Evolutionary conservation across 768 basidiomycete genomes (phyloP).

Genomic region (Suillus fuscotomentosus): DNA sequence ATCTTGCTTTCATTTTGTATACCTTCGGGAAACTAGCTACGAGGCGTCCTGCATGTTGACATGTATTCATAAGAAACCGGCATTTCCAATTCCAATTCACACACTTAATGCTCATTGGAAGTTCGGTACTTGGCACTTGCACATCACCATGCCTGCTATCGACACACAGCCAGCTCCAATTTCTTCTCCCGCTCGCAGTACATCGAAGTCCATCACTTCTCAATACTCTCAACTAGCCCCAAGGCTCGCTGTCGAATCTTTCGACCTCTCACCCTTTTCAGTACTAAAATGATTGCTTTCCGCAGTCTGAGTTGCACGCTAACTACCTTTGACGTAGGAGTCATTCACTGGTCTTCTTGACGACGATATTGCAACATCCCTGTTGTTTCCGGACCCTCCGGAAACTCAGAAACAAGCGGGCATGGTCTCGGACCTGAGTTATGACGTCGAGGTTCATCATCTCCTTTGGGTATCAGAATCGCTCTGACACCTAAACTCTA

Average conservation of each 20-base stretch:
- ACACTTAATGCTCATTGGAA: background rate
- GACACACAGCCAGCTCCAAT: background rate
- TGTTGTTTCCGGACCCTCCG: constrained; percentile 7
- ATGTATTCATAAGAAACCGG: background rate
- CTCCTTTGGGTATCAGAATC: background rate
- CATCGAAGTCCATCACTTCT: background rate
- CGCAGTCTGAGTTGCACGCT: background rate
- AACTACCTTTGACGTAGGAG: constrained; percentile 20
- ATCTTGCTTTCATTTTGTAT: background rate
- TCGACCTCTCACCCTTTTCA: constrained; percentile 26
- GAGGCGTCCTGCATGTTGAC: background rate
- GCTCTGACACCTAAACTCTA: background rate
- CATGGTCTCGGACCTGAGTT: constrained; percentile 31
- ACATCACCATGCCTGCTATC: background rate
- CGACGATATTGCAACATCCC: constrained; percentile 14
- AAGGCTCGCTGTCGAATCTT: constrained; percentile 14
- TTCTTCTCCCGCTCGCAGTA: background rate
- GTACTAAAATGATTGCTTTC: constrained; percentile 9
- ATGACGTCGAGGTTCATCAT: constrained; percentile 39
- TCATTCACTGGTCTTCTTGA: constrained; percentile 33
- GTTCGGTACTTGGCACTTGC: background rate
- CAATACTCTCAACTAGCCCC: background rate
- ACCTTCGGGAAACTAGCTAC: background rate
- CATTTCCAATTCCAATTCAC: background rate
- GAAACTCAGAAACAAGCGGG: background rate